Evolutionary conservation across 768 basidiomycete genomes (phyloP), one percentile per base, ranked within the genome.

Genomic region (Paxillus ammoniavirescens): DNA sequence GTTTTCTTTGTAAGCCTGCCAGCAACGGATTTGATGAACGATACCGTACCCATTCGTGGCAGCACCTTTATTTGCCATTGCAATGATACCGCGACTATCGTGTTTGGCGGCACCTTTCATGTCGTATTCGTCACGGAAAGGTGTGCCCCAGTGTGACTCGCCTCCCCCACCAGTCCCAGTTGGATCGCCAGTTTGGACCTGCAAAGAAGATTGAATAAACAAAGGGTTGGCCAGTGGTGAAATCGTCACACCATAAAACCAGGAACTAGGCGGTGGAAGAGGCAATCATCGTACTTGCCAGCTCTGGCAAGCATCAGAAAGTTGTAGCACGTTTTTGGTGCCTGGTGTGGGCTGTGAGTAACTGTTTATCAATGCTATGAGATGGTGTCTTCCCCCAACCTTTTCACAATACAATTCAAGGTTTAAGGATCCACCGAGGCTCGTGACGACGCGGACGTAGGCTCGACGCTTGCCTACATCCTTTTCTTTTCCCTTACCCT

Each of bases 181-280:
- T 6, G 97, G 97, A 66, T 99, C 97, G 31, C 97, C 97, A 2
- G 94, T 94, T 81, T 98, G 96, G n/a, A 94, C 83, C 93, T 94
- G 55, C 2, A 17, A 42, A 13, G 9, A 53, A 33, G n/a, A 51
- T 59, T 8, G 35, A 23, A 18, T n/a, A 37, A 55, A 49, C 31
- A n/a, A 52, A 30, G 23, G 43, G 38, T 9, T 15, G 23, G 31
- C n/a, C 37, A 37, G 6, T 46, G 50, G 57, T 5, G 12, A 23
- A 31, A 28, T 6, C 5, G 28, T 58, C 76, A 48, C 55, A 93
- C 93, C 96, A 98, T 98, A 66, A 97, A 97, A 0, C 89, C 93
- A 5, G 94, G 95, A 12, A 98, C 91, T 26, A 96, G 74, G 17
- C 96, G 83, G 67, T 99, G 96, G 70, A 98, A 99, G 21, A 93